Evolutionary conservation across 164 flowering plant genomes (phyloP).

Genomic region (Platanus orientalis): DNA sequence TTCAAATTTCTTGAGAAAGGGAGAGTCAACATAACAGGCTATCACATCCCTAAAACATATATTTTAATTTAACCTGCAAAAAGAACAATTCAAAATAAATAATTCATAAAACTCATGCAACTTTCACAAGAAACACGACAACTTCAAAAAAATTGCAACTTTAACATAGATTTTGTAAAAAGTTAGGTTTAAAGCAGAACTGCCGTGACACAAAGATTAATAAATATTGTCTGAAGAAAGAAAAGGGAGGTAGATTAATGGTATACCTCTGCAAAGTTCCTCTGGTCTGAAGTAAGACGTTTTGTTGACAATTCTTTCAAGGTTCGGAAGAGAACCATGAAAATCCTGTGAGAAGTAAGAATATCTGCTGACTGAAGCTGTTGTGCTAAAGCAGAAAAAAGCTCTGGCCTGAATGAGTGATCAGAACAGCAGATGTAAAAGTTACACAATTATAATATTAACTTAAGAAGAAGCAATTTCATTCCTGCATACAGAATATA

Average conservation of each 20-base stretch:
- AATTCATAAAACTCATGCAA: no score
- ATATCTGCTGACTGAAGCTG: constrained; percentile 81
- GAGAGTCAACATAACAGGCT: no score
- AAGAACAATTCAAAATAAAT: no score
- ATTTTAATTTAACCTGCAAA: no score
- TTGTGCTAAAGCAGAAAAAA: constrained; percentile 69
- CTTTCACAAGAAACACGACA: no score
- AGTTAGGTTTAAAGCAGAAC: neutral
- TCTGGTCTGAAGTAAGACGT: constrained; percentile 80
- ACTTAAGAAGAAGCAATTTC: neutral
- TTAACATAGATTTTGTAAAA: no score
- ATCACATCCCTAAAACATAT: no score
- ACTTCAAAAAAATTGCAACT: no score
- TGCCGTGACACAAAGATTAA: neutral
- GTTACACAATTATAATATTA: neutral
- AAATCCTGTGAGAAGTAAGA: constrained; percentile 77
- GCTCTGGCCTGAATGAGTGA: constrained; percentile 69
- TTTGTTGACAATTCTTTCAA: constrained; percentile 94
- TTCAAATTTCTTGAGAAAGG: no score
- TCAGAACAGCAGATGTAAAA: constrained; percentile 2
- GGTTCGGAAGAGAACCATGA: constrained; percentile 78
- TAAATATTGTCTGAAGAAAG: neutral
- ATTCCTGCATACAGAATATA: neutral
- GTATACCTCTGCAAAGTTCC: constrained; percentile 71
- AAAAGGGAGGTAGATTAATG: no score